Evolutionary conservation across 139 green algal species (phyloP), one percentile per base, ranked within the genome.

Genomic region (Mychonastes homosphaera): DNA sequence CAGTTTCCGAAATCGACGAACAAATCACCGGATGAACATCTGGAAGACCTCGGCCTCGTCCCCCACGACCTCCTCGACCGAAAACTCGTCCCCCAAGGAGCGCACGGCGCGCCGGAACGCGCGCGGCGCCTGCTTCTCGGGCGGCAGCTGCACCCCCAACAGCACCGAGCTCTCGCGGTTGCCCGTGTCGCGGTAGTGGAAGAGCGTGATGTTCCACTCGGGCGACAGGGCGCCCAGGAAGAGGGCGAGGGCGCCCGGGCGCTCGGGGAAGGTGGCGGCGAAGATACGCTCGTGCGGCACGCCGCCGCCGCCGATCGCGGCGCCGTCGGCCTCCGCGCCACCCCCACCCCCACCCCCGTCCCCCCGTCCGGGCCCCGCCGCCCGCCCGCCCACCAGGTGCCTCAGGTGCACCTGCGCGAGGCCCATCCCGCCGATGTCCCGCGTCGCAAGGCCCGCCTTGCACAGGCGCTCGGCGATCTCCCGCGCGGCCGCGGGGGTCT

Each of bases 171-270:
- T 79, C 34, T 81, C 72, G 38, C 76, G 65, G 80, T 88, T 89
- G 67, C 85, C 84, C 4, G 79, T 84, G 41, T 74, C 74, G 38
- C 92, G 76, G 79, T 98, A 99, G 80, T 97, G 91, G 78, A 98
- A 97, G 16, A 97, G 76, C 7, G 92, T 94, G 43, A 99, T 77
- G 55, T 95, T 91, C 79, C 80, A 98, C 5, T 62, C 62, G 3
- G 89, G 79, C 3, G 66, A 84, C 5, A 97, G 21, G 0, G 63
- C 63, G 3, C 70, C 50, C 45, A 99, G 67, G 77, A 99, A 97
- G 35, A 62, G 60, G 9, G 56, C 41, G 35, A 99, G 77, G 3
- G 92, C 85, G 1, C 92, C 92, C 3, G 81, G 65, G 2, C 81
- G 62, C 73, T 99, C 92, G 4, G 92, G 92, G 61, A 98, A 98